Base-by-base conservation (phyloP, 2,329 filamentous ascomycete genomes). In the Nigrospora osmanthi region DNA sequence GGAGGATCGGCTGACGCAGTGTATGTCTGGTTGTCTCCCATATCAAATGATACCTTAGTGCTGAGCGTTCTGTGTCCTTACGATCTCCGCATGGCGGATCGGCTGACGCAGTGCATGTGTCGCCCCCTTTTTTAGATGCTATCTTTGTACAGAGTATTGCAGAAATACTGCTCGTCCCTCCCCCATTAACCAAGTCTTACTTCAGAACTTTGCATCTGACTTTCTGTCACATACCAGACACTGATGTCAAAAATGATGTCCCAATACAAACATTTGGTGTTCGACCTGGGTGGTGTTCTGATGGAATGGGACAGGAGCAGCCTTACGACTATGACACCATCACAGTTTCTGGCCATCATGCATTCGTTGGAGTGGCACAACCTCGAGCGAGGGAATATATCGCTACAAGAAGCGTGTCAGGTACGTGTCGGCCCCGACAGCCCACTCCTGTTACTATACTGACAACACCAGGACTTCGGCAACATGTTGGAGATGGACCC, bases 221-320 rank as follows among this genome's bases (percentile, higher is more conserved):
- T 23, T 23, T 23, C 19, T 6, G 19, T 6, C 4, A 23, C n/a
- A 23, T 23, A 23, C 19, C 19, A 23, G 19, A 23, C 4, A 23
- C 19, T 23, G 19, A 4, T 23, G 19, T 23, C 19, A 23, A 23
- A 23, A 12, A 50, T 52, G 50, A 35, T 31, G 16, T 41, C 38
- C 17, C 35, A 40, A 9, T 38, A 52, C 39, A 52, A 49, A 38
- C 45, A 44, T 40, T 38, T 54, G 17, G 43, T 53, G 13, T 51
- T 55, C 17, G 52, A 55, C 31, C 50, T 55, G 11, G 49, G 50
- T 1, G 52, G 52, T 11, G 50, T 54, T 34, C 37, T 55, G 5
- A 37, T 55, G 15, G 42, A 49, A 23, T 55, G 51, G 53, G 46
- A 54, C 19, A 35, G 15, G 13, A 31, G 44, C 16, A 47, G n/a